These are phyloP conservation scores for Collybiopsis luxurians DNA, from an alignment of 768 basidiomycete species.

Conservation along the genomic window DNA sequence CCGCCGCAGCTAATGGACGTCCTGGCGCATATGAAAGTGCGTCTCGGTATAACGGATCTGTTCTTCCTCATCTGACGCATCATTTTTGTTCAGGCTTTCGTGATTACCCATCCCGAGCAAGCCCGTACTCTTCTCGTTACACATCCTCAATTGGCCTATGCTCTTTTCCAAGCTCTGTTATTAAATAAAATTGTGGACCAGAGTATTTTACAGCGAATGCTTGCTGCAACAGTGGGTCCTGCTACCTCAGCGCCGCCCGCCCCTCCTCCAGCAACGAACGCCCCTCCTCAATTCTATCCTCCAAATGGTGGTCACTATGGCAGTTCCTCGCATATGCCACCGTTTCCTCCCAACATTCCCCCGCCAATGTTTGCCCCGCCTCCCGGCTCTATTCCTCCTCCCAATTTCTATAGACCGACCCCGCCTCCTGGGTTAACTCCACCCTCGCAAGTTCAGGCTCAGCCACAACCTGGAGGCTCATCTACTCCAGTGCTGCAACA, in stretches of 20 bases:
- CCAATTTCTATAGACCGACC: background rate
- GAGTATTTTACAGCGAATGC: slow-evolving; percentile 73
- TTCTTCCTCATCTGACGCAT: slow-evolving; percentile 14
- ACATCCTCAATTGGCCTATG: slow-evolving; percentile 94
- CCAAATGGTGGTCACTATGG: slow-evolving; percentile 7
- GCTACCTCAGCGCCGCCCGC: slow-evolving; percentile 20
- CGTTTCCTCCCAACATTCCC: slow-evolving; percentile 1
- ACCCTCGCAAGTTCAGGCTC: background rate
- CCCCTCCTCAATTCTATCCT: slow-evolving; percentile 21
- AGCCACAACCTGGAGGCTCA: background rate
- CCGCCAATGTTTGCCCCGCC: slow-evolving; percentile 1
- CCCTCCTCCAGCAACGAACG: slow-evolving; percentile 25
- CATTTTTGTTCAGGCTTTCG: slow-evolving; percentile 66
- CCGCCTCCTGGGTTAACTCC: slow-evolving; percentile 1
- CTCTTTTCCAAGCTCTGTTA: slow-evolving; percentile 91
- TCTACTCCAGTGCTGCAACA: slow-evolving; percentile 3
- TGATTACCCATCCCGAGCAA: slow-evolving; percentile 88
- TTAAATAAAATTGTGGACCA: slow-evolving; percentile 93
- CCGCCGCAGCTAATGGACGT: slow-evolving; percentile 89
- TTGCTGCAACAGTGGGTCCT: slow-evolving; percentile 24
- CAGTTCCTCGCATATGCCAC: background rate
- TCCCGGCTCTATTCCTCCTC: background rate
- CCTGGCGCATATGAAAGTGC: slow-evolving; percentile 96
- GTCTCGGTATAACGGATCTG: slow-evolving; percentile 17
- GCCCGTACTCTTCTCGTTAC: slow-evolving; percentile 74